A percentile compares a stretch with the other conserved stretches of the same genome.
phyloP scores from a whole-genome alignment of 2,329 filamentous ascomycete genomes.

The Oidium heveae region DNA sequence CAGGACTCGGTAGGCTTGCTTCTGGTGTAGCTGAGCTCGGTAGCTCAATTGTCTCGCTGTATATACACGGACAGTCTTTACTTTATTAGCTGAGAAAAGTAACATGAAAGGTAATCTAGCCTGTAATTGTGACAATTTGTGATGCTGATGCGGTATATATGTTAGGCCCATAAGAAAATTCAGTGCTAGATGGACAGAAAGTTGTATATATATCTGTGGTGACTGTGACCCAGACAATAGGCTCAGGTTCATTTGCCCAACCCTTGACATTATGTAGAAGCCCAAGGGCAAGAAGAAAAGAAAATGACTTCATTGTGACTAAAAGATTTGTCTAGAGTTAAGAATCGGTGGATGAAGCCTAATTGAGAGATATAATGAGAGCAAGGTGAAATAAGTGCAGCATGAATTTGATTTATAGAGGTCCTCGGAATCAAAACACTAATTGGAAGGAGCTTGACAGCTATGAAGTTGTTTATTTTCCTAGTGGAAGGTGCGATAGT shows the following conservation, averaged over 20 bases:
- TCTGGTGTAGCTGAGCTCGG: constrained; percentile 1
- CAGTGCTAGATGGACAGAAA: constrained; percentile 23
- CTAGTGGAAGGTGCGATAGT: neutral
- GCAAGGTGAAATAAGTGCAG: neutral
- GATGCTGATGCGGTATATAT: constrained; percentile 32
- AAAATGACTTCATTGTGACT: constrained; percentile 10
- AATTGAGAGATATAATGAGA: neutral
- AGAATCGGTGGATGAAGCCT: neutral
- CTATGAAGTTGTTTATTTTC: neutral
- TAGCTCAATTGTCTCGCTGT: constrained; percentile 2
- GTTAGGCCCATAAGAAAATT: constrained; percentile 17
- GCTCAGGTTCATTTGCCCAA: constrained; percentile 6
- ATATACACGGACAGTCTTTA: constrained; percentile 24
- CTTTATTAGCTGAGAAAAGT: neutral
- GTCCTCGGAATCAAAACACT: neutral
- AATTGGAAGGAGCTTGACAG: neutral
- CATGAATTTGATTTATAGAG: neutral
- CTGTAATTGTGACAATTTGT: constrained; percentile 16
- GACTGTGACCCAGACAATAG: constrained; percentile 15
- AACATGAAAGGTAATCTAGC: neutral
- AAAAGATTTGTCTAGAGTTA: constrained; percentile 3
- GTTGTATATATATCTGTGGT: constrained; percentile 21
- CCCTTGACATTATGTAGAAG: constrained; percentile 9
- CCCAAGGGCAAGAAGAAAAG: constrained; percentile 12
- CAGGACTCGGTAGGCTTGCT: neutral